Base-by-base conservation (phyloP, 164 flowering plant genomes). In the Euptelea pleiosperma region DNA sequence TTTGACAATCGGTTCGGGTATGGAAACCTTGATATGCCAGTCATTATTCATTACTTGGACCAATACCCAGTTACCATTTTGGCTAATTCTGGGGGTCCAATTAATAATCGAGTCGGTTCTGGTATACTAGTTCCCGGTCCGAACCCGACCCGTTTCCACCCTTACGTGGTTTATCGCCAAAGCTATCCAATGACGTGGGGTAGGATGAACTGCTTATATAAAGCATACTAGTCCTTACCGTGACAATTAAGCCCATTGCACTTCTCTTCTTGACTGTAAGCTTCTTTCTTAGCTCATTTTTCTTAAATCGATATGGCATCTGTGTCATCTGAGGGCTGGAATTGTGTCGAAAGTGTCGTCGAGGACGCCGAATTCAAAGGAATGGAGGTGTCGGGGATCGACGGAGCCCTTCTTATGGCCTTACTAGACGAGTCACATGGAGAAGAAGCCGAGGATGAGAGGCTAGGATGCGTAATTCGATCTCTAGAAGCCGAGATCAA, bases 401-500 rank as follows among this genome's bases (percentile, higher is more conserved):
- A 67, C 24, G 29, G 36, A 3, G 34, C 62, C 11, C 64, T 69
- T 46, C 69, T 72, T 50, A 62, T 50, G 65, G 64, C 70, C 15
- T 45, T 73, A 3, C 60, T 73, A 9, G 77, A 73, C 2, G 77
- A 73, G 24, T 62, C 73, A 9, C 58, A 62, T 21, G 8, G 60
- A 45, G 15, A 33, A 43, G 67, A 63, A 7, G 50, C 31, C 5
- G 72, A 63, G 4, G 73, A 69, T 33, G 77, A 73, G 16, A 50
- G 46, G 39, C 37, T 69, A 36, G 51, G 62, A 18, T 25, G 25
- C 37, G 60, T 69, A 22, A 66, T 69, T 9, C 55, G 33, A 43
- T 69, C 77, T 24, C 65, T 73, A 6, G 70, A 69, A 25, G 70
- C 64, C 0, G 73, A 69, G 60, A 69, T 73, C 30, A 47, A 55